Conservation (phyloP, 106 monocot genomes). For the Platanthera guangdongensis region DNA sequence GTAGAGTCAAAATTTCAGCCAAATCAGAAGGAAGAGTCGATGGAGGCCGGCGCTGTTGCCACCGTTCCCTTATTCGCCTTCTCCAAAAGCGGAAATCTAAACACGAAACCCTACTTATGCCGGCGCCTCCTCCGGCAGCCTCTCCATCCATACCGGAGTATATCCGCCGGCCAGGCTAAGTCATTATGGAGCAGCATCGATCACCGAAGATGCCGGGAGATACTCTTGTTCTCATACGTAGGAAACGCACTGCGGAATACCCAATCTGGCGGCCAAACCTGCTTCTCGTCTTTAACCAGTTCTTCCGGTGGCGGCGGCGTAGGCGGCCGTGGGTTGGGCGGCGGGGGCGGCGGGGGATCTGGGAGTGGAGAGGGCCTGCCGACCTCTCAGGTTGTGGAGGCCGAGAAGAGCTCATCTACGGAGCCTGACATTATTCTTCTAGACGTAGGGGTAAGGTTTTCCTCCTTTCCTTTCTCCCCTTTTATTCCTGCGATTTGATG, state of each 20-base stretch:
- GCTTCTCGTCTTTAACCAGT: conserved; percentile 35
- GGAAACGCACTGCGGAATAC: conserved; percentile 24
- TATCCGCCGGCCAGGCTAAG: neutral
- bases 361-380: conserved; percentile 20
- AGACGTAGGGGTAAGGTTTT: conserved; percentile 76
- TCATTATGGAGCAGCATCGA: conserved; percentile 15
- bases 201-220: conserved; percentile 16
- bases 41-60: conserved; percentile 32
- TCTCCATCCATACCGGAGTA: neutral
- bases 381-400: conserved; percentile 16
- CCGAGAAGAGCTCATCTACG: conserved; percentile 29
- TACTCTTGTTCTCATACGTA: conserved; percentile 30
- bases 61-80: conserved; percentile 44
- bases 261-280: conserved; percentile 19
- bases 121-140: conserved; percentile 7
- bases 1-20: neutral
- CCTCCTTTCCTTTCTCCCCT: neutral
- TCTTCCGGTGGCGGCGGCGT: conserved; percentile 23
- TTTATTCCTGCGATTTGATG: neutral
- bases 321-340: conserved; percentile 17
- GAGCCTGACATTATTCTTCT: conserved; percentile 71
- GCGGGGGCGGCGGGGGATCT: conserved; percentile 32
- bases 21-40: conserved; percentile 1
- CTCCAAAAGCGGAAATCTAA: conserved; percentile 44
- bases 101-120: conserved; percentile 15